A percentile compares a stretch with the other conserved stretches of the same genome.
phyloP scores from a whole-genome alignment of 805 yeast species.

The Yarrowia sp. region DNA sequence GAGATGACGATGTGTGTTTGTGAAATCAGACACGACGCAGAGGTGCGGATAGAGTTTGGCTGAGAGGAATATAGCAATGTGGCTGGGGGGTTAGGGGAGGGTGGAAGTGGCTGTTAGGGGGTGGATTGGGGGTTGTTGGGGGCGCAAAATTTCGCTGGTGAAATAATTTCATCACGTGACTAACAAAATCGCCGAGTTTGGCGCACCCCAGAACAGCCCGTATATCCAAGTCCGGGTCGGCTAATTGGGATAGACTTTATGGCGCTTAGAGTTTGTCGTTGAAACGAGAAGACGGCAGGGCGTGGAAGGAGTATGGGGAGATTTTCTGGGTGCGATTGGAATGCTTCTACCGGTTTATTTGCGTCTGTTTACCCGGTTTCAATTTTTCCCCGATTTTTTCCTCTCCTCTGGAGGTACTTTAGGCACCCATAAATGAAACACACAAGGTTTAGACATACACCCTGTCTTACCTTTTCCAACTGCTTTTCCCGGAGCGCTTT shows the following conservation, averaged over 20 bases:
- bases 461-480: conserved; percentile 1
- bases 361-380: not conserved
- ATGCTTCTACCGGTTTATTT: no score
- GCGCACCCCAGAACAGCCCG: no score
- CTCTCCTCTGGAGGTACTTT: not conserved
- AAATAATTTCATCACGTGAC: no score
- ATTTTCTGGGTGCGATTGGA: no score
- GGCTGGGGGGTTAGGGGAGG: not conserved
- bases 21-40: conserved; percentile 13
- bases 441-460: not conserved
- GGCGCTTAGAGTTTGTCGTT: not conserved
- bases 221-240: conserved; percentile 14
- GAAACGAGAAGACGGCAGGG: not conserved
- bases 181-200: no score
- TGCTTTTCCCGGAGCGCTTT: not conserved
- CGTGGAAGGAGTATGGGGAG: no score
- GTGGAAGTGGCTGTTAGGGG: no score
- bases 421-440: not conserved
- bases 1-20: no score
- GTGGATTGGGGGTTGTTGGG: no score
- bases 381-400: not conserved
- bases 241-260: not conserved
- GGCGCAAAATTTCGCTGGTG: no score
- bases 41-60: not conserved
- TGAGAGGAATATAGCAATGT: not conserved